These are phyloP conservation scores for Astraeus odoratus DNA, from an alignment of 768 basidiomycete genomes.

Conservation along the genomic window DNA sequence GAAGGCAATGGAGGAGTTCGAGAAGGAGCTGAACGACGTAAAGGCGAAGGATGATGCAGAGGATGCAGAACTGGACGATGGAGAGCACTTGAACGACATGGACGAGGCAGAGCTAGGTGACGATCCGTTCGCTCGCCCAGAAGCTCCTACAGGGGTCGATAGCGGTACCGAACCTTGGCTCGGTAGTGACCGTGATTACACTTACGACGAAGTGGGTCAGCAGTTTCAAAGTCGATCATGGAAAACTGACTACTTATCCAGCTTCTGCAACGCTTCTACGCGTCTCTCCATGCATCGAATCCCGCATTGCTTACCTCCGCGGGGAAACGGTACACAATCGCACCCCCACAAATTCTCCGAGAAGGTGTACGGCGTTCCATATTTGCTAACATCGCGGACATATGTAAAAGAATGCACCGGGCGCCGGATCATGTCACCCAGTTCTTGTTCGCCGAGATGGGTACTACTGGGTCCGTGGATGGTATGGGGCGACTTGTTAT, in stretches of 20 bases:
- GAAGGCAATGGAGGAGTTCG: constrained; percentile 86
- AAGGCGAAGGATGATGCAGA: constrained; percentile 61
- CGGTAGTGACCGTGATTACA: constrained; percentile 88
- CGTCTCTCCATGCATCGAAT: constrained; percentile 86
- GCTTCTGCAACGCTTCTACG: constrained; percentile 92
- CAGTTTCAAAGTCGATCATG: background rate
- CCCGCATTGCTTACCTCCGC: constrained; percentile 80
- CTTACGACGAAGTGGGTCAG: constrained; percentile 79
- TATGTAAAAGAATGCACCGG: constrained; percentile 98
- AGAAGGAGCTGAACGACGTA: constrained; percentile 78
- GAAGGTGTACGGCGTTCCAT: constrained; percentile 98
- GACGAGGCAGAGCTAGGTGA: constrained; percentile 87
- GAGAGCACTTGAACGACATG: constrained; percentile 56
- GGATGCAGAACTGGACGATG: constrained; percentile 51
- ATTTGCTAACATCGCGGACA: constrained; percentile 94
- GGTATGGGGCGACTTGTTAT: constrained; percentile 89
- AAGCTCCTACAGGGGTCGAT: constrained; percentile 56
- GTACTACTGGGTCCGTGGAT: constrained; percentile 94
- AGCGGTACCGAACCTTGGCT: constrained; percentile 86
- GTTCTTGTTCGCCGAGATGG: constrained; percentile 96
- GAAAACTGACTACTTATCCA: constrained; percentile 23
- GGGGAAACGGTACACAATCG: constrained; percentile 94
- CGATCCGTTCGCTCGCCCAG: constrained; percentile 66
- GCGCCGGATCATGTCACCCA: constrained; percentile 96
- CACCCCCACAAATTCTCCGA: constrained; percentile 87